A percentile compares a stretch with the other conserved stretches of the same genome.
Evolutionary conservation across 306 rosid species (phyloP).

Genomic region (Prosopis cineraria): DNA sequence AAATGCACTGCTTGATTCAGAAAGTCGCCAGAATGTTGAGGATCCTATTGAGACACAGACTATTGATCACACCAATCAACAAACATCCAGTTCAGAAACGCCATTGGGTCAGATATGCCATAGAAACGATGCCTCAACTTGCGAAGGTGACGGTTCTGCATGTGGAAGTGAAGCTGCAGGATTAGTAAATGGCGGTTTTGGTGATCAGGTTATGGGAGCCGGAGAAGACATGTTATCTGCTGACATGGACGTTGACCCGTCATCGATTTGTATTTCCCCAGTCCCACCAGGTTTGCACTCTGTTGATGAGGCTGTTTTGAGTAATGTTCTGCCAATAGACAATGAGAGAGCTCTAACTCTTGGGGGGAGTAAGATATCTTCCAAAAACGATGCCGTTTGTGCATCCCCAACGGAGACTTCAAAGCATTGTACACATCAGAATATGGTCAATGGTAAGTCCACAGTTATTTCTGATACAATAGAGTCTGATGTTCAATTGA

Average conservation of each 20-base stretch:
- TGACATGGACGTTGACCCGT: constrained; percentile 67
- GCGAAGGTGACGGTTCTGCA: constrained; percentile 37
- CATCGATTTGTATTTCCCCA: constrained; percentile 49
- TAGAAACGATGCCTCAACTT: constrained; percentile 16
- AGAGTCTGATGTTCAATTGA: constrained; percentile 32
- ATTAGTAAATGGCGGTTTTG: constrained; percentile 11
- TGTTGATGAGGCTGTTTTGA: constrained; percentile 55
- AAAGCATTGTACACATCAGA: constrained; percentile 44
- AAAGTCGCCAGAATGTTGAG: constrained; percentile 34
- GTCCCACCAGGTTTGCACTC: constrained; percentile 49
- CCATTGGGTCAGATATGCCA: constrained; percentile 19
- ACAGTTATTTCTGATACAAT: background rate
- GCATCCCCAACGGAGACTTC: constrained; percentile 38
- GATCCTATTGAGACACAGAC: constrained; percentile 36
- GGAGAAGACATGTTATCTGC: constrained; percentile 44
- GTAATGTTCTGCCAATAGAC: constrained; percentile 25
- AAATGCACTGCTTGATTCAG: constrained; percentile 45
- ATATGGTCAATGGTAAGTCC: constrained; percentile 39
- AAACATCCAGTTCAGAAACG: constrained; percentile 29
- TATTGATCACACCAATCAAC: constrained; percentile 28
- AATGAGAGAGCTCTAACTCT: constrained; percentile 27
- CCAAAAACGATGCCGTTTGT: constrained; percentile 35
- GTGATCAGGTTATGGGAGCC: constrained; percentile 34
- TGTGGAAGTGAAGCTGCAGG: constrained; percentile 33
- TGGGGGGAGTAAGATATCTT: constrained; percentile 38